Evolutionary conservation across 352 stramenopile genomes (phyloP), one percentile per base, ranked within the genome.

Genomic region (Pythium coloratum): DNA sequence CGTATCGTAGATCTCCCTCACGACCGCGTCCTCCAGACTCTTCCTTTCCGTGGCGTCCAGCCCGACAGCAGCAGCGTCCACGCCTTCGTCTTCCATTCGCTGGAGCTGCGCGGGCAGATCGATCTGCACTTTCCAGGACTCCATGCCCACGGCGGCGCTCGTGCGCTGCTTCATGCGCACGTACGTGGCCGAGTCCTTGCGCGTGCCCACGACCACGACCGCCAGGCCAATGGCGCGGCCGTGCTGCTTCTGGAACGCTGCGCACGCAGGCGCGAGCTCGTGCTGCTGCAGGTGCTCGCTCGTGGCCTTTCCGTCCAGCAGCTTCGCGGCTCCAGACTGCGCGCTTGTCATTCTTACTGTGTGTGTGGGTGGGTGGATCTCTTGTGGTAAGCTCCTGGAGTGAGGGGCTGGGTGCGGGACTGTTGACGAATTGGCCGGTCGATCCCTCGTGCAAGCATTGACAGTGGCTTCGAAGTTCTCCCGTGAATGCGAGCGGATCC

Each of bases 111-210:
- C 70, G 0, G 73, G 70, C 46, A 85, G 33, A 5, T 61, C 42
- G 59, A 91, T 80, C 30, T 87, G 79, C 24, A 88, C 53, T 72
- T 92, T 93, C 82, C 97, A 96, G 20, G 84, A 97, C 30, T 69
- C 34, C 67, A 99, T 98, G 51, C 97, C 97, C 20, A 96, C 89
- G 67, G 98, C 91, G 0, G 81, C 84, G 71, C 96, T 99, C 32
- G 97, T 96, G 64, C 97, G 98, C 75, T 99, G 97, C 83, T 99
- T 99, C 92, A 99, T 99, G 38, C 96, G 92, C 47, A 99, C 97
- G 76, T 99, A 99, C 49, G 97, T 98, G 44, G 84, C 86, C 58
- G 96, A 99, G 81, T 99, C 98, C 55, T 88, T 94, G 44, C 97
- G 83, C 38, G 86, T 76, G 56, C 97, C 97, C 13, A 99, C 96